phyloP scores from a whole-genome alignment of 768 basidiomycete species.

The Cyathus striatus region DNA sequence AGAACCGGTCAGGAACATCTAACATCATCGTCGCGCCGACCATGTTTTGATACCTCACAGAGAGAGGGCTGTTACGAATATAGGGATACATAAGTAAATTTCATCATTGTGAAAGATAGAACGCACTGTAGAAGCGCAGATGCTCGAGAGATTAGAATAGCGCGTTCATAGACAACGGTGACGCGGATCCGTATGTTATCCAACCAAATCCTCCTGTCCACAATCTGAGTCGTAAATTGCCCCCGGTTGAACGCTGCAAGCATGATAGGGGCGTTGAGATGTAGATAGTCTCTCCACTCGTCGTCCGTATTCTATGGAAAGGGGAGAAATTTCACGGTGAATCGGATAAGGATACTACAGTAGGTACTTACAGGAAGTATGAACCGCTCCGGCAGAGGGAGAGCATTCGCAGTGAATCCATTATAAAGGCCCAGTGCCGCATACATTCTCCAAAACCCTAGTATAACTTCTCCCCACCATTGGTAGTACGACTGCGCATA shows the following conservation, averaged over 20 bases:
- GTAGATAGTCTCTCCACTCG: conserved; percentile 57
- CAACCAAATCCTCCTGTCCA: too few relatives aligned
- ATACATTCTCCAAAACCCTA: conserved; percentile 27
- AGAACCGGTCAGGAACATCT: conserved; percentile 20
- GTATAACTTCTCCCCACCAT: conserved; percentile 31
- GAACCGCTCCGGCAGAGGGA: conserved; percentile 17
- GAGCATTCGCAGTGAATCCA: background rate
- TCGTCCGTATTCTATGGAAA: too few relatives aligned
- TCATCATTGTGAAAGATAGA: conserved; percentile 5
- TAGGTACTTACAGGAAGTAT: conserved; percentile 22
- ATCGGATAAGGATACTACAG: background rate
- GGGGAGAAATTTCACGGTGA: too few relatives aligned
- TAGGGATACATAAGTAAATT: background rate
- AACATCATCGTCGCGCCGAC: conserved; percentile 27
- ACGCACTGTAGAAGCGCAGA: conserved; percentile 54
- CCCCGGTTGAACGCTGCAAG: conserved; percentile 63
- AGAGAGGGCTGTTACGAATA: conserved; percentile 20
- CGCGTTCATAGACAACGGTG: conserved; percentile 58
- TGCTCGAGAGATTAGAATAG: conserved; percentile 57
- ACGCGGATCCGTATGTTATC: conserved; percentile 41
- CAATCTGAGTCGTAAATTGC: too few relatives aligned
- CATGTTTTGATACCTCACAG: conserved; percentile 27
- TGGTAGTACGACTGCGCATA: conserved; percentile 16
- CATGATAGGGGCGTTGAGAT: conserved; percentile 59
- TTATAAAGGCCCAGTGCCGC: conserved; percentile 5